Evolutionary conservation across 2,329 filamentous ascomycete species (phyloP).

Genomic region (Aspergillus costaricaensis): DNA sequence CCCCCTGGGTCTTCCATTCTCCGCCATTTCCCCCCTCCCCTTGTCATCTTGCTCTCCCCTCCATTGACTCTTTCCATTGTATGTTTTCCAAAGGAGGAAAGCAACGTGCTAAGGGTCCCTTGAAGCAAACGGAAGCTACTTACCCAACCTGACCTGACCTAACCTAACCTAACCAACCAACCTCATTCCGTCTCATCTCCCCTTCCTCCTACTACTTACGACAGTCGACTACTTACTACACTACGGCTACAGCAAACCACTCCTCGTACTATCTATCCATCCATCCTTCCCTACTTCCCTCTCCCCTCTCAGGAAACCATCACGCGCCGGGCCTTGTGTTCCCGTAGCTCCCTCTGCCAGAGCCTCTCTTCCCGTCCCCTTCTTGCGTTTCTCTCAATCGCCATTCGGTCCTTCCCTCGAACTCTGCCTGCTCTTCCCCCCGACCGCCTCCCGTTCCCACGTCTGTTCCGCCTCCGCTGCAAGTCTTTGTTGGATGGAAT

Average conservation of each 20-base stretch:
- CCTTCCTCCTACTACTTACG: not conserved
- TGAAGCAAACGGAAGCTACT: not conserved
- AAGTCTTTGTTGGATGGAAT: slow-evolving; percentile 11
- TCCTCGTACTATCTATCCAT: not conserved
- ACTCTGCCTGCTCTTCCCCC: slow-evolving; percentile 10
- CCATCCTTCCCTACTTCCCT: slow-evolving; percentile 1
- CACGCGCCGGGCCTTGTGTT: not conserved
- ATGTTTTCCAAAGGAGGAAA: not conserved
- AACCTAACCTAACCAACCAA: no score
- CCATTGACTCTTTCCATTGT: not conserved
- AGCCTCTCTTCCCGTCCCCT: slow-evolving; percentile 6
- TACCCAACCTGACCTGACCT: not conserved
- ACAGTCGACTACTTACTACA: not conserved
- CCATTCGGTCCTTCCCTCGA: slow-evolving; percentile 11
- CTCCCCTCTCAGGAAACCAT: not conserved
- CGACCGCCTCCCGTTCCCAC: slow-evolving; percentile 2
- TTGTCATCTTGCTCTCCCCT: slow-evolving; percentile 3
- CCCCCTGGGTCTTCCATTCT: not conserved
- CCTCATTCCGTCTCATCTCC: no score
- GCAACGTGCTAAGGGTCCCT: no score
- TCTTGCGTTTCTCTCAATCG: not conserved
- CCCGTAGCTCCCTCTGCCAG: not conserved
- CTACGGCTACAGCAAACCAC: not conserved
- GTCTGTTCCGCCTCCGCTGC: not conserved
- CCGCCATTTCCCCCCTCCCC: not conserved